Base-by-base conservation (phyloP, 1,284 basidiomycete species). In the Melampsora medusae region DNA sequence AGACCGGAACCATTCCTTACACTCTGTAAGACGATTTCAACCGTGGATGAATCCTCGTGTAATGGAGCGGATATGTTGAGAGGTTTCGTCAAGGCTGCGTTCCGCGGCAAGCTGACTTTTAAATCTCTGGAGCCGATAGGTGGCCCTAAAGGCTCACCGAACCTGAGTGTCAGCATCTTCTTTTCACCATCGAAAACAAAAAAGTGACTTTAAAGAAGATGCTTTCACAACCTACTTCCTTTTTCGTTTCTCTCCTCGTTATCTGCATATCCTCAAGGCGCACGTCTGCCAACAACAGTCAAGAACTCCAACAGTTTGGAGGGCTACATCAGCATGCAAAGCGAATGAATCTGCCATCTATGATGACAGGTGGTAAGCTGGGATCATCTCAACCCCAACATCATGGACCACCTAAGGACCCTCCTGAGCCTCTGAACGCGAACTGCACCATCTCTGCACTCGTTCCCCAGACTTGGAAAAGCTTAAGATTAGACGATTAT, bases 401-500 rank as follows among this genome's bases (percentile, higher is more conserved):
- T n/a, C 53, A 56, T 56, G 61, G 61, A 7, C 61, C 61, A 1
- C 61, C 25, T 33, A 60, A 53, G 56, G 73, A 75, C 53, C 66
- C 73, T 17, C 67, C 73, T 22, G 56, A 35, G 22, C 16, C 65
- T 49, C 67, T 75, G 0, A 56, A 31, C 5, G 38, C 56, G 22
- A 25, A n/a, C 22, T 75, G 73, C 33, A 67, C 67, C n/a, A 66
- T 75, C 2, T 56, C 61, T 9, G 65, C 73, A 33, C 59, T 75
- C 22, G 49, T 56, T 33, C 73, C 73, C 14, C 42, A 68, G 48
- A 68, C 66, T 48, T 75, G 73, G 73, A 38, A 64, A 16, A 75
- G 38, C 14, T 65, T 75, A 7, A 42, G 61, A 17, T 56, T 75
- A 35, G 73, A 75, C 61, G 60, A 61, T 19, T 53, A 75, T 53